Conservation (phyloP, 2,329 filamentous ascomycete species). For the Penicillium sp. region DNA sequence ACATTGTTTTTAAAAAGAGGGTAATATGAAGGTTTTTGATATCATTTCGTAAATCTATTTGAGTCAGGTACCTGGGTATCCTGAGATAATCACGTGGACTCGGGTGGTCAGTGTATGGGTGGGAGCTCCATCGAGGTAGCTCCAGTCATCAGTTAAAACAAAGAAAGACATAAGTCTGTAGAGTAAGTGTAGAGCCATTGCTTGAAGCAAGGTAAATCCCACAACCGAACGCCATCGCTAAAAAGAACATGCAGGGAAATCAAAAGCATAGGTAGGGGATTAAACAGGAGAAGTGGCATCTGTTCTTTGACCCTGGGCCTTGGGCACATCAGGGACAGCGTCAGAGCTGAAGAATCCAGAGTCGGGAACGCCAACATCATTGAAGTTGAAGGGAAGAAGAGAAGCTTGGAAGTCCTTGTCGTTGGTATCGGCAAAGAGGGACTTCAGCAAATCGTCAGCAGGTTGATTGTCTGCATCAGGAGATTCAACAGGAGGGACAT, state of each 20-base stretch:
- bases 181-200: constrained; percentile 2
- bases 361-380: constrained; percentile 33
- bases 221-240: constrained; percentile 27
- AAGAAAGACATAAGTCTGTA: constrained; percentile 4
- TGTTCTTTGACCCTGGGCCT: constrained; percentile 19
- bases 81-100: neutral
- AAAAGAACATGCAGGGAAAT: constrained; percentile 15
- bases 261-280: constrained; percentile 1
- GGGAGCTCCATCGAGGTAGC: constrained; percentile 7
- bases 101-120: neutral
- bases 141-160: constrained; percentile 16
- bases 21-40: neutral
- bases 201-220: constrained; percentile 7
- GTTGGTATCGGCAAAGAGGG: constrained; percentile 37
- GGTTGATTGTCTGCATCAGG: constrained; percentile 23
- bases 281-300: constrained; percentile 13
- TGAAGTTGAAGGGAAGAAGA: constrained; percentile 35
- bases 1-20: no score
- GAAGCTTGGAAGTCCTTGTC: constrained; percentile 30
- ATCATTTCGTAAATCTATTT: neutral
- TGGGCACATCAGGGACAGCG: constrained; percentile 29
- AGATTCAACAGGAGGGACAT: constrained; percentile 34
- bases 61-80: neutral
- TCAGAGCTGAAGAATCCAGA: constrained; percentile 41
- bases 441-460: constrained; percentile 35